These are phyloP conservation scores for Pestalotiopsis sp. DNA, from an alignment of 2,329 filamentous ascomycete species.

Conservation along the genomic window DNA sequence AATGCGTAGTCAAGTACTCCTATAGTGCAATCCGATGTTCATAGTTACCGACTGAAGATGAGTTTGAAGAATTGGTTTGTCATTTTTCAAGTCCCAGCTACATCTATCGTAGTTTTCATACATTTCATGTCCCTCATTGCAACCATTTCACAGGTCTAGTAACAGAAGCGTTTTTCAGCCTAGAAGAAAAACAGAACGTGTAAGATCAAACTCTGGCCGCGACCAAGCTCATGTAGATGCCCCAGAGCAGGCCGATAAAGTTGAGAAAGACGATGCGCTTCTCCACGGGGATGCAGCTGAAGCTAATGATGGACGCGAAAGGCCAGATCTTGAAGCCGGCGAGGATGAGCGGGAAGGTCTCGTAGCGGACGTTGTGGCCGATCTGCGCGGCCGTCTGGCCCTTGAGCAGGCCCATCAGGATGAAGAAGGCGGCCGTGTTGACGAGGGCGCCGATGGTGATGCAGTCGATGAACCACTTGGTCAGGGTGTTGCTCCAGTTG, in stretches of 20 bases:
- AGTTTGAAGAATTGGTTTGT: neutral
- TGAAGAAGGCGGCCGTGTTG: constrained; percentile 48
- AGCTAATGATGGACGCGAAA: constrained; percentile 52
- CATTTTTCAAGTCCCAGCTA: neutral
- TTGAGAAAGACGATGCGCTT: constrained; percentile 52
- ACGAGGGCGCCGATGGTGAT: constrained; percentile 48
- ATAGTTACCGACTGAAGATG: no score
- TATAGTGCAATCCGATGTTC: no score
- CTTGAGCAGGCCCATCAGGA: constrained; percentile 51
- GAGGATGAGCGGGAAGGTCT: constrained; percentile 51
- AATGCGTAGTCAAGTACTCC: no score
- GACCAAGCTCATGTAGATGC: constrained; percentile 53
- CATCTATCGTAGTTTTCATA: neutral
- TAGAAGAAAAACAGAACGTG: neutral
- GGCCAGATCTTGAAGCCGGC: constrained; percentile 57
- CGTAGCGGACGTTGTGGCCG: constrained; percentile 38
- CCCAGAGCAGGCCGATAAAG: constrained; percentile 51
- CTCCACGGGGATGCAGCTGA: constrained; percentile 51
- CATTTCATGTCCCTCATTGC: neutral
- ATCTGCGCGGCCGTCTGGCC: constrained; percentile 39
- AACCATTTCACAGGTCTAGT: neutral
- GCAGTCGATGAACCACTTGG: constrained; percentile 55
- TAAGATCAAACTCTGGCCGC: constrained; percentile 40
- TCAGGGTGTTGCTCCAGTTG: constrained; percentile 43
- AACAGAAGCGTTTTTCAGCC: neutral